phyloP scores from a whole-genome alignment of 345 rosid genomes.

The Sisymbrium irio region DNA sequence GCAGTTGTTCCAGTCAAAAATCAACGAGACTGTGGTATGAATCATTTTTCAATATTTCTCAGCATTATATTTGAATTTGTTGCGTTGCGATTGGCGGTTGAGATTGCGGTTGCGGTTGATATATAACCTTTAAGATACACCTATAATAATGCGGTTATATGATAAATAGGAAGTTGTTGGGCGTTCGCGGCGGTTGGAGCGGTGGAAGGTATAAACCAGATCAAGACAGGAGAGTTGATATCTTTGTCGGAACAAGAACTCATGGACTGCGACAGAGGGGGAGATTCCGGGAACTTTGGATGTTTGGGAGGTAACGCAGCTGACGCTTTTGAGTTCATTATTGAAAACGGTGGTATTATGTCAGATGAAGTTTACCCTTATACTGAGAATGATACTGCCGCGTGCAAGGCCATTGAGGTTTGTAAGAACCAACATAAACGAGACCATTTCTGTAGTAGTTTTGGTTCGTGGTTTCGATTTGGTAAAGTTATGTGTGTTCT shows the following conservation, averaged over 20 bases:
- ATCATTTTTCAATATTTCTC: neutral
- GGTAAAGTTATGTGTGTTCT: neutral
- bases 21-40: constrained; percentile 52
- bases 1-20: constrained; percentile 43
- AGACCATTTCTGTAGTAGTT: neutral
- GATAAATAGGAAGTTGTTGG: constrained; percentile 81
- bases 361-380: constrained; percentile 57
- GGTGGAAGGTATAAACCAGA: constrained; percentile 71
- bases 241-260: constrained; percentile 69
- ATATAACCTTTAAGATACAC: too few species aligned
- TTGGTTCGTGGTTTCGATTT: neutral
- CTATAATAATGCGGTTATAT: too few species aligned
- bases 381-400: constrained; percentile 29
- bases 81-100: neutral
- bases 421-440: neutral
- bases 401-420: constrained; percentile 44
- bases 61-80: neutral
- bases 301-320: constrained; percentile 12
- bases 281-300: constrained; percentile 41
- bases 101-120: constrained; percentile 7
- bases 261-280: constrained; percentile 57
- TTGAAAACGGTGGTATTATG: constrained; percentile 52
- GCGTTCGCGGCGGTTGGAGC: constrained; percentile 75
- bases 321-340: constrained; percentile 51
- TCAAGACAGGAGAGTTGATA: constrained; percentile 60